A percentile compares a stretch with the other conserved stretches of the same genome.
These are phyloP conservation scores for Verticillium zaregamsianum DNA, from an alignment of 2,329 filamentous ascomycete genomes.

Conservation along the genomic window DNA sequence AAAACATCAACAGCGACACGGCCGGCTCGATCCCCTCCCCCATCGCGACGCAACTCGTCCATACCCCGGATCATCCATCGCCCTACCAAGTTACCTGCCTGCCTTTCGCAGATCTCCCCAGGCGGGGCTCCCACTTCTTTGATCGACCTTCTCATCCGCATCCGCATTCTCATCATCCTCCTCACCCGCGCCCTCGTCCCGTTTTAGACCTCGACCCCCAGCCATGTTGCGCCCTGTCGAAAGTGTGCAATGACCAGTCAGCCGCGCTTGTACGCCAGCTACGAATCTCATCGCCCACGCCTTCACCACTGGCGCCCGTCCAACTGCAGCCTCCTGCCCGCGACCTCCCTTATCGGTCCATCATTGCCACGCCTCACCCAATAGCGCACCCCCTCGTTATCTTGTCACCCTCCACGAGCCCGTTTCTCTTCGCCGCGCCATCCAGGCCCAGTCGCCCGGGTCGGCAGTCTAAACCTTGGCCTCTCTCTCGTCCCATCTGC, in stretches of 20 bases:
- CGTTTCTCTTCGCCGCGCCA: background rate
- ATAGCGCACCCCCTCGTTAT: background rate
- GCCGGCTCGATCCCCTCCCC: background rate
- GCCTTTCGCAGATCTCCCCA: background rate
- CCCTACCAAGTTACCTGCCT: background rate
- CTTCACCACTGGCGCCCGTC: background rate
- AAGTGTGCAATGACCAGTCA: background rate
- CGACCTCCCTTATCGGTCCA: background rate
- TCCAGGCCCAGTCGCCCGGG: background rate
- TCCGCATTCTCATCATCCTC: background rate
- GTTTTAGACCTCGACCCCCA: background rate
- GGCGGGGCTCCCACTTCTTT: background rate
- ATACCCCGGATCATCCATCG: background rate
- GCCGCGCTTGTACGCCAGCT: background rate
- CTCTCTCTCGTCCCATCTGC: background rate
- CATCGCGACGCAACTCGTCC: background rate
- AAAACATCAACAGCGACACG: background rate
- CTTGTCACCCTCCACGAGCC: background rate
- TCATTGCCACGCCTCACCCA: background rate
- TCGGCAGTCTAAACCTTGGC: background rate
- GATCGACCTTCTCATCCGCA: background rate
- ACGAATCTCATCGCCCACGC: background rate
- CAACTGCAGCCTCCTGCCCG: background rate
- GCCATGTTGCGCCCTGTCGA: background rate
- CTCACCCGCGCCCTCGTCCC: background rate